Percentiles rank a stretch among this genome's conserved stretches.
These are phyloP conservation scores for Pseudocercospora macadamiae DNA, from an alignment of 2,329 filamentous ascomycete species.

Conservation along the genomic window DNA sequence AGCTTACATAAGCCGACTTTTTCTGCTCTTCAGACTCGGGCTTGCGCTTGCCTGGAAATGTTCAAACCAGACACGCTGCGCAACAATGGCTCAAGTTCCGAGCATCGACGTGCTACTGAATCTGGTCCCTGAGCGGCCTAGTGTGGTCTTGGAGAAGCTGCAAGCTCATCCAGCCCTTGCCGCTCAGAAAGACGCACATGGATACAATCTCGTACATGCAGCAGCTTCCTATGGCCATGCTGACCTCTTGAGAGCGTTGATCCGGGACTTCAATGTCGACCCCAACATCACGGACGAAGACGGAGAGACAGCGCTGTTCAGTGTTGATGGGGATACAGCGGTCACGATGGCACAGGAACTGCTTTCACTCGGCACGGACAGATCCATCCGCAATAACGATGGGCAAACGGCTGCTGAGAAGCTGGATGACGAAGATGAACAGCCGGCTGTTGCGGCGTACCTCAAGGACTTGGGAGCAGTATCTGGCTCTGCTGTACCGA, in stretches of 20 bases:
- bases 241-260: slow-evolving; percentile 73
- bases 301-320: slow-evolving; percentile 90
- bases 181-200: slow-evolving; percentile 80
- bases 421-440: slow-evolving; percentile 77
- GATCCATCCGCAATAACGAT: slow-evolving; percentile 67
- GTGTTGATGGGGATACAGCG: slow-evolving; percentile 66
- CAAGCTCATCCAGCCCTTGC: slow-evolving; percentile 75
- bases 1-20: too few species aligned
- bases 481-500: neutral
- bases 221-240: slow-evolving; percentile 90
- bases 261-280: slow-evolving; percentile 75
- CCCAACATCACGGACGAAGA: slow-evolving; percentile 87
- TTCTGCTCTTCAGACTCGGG: neutral
- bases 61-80: neutral
- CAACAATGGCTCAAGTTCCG: slow-evolving; percentile 36
- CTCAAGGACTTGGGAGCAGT: slow-evolving; percentile 49
- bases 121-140: slow-evolving; percentile 77
- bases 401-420: slow-evolving; percentile 80
- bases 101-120: slow-evolving; percentile 54
- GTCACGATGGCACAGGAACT: slow-evolving; percentile 76
- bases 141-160: slow-evolving; percentile 73
- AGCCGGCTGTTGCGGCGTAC: slow-evolving; percentile 74
- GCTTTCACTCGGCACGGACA: slow-evolving; percentile 75
- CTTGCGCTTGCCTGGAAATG: neutral
- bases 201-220: slow-evolving; percentile 92